phyloP scores from a whole-genome alignment of 2,329 filamentous ascomycete genomes.

The Calonectria henricotiae region DNA sequence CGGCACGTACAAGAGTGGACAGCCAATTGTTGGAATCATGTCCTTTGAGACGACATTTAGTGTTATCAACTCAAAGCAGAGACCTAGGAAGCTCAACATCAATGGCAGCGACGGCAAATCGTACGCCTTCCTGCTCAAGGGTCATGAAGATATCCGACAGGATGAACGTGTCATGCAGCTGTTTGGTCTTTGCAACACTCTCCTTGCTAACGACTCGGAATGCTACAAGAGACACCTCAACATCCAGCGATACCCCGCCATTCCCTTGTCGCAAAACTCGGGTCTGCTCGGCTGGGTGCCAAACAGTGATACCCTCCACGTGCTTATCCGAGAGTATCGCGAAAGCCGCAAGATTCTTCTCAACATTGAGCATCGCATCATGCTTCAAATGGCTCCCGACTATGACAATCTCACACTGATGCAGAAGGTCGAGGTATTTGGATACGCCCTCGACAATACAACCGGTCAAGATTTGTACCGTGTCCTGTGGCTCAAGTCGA shows the following conservation, averaged over 20 bases:
- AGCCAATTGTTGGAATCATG: constrained; percentile 85
- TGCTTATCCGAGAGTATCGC: constrained; percentile 96
- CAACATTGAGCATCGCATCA: constrained; percentile 99
- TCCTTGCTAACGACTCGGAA: constrained; percentile 93
- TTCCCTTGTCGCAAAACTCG: constrained; percentile 95
- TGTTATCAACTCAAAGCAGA: constrained; percentile 97
- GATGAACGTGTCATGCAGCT: constrained; percentile 99
- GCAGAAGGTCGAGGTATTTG: constrained; percentile 99
- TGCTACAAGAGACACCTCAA: constrained; percentile 97
- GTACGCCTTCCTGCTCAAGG: constrained; percentile 94
- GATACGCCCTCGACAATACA: constrained; percentile 98
- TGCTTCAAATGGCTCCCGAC: constrained; percentile 99
- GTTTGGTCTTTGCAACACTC: constrained; percentile 96
- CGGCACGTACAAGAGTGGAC: constrained; percentile 88
- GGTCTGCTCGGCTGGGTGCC: constrained; percentile 97
- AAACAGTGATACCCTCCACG: constrained; percentile 97
- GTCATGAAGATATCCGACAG: constrained; percentile 99
- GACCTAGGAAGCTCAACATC: constrained; percentile 90
- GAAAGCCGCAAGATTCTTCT: constrained; percentile 97
- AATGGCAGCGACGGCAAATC: constrained; percentile 90
- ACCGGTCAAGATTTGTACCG: constrained; percentile 98
- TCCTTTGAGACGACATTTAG: constrained; percentile 92
- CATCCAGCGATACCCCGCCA: constrained; percentile 96
- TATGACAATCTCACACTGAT: constrained; percentile 99
- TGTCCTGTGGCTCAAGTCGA: constrained; percentile 98